Conservation (phyloP, 2,329 filamentous ascomycete genomes). For the Metarhizium rileyi region DNA sequence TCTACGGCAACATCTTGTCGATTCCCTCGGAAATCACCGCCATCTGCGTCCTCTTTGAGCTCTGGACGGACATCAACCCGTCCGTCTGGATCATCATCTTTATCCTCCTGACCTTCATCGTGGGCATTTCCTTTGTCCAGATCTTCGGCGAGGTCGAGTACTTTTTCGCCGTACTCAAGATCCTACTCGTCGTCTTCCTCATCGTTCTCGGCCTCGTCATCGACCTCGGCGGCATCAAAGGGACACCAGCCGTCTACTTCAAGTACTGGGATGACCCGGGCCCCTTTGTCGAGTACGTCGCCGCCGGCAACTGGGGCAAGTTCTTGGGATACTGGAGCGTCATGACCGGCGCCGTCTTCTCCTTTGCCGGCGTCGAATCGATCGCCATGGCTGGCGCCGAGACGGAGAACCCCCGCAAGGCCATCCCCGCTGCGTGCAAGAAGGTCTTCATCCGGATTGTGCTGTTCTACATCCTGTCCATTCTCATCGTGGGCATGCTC, state of each 20-base stretch:
- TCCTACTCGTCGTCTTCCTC: slow-evolving; percentile 51
- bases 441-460: slow-evolving; percentile 49
- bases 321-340: slow-evolving; percentile 60
- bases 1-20: slow-evolving; percentile 44
- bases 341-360: slow-evolving; percentile 54
- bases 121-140: slow-evolving; percentile 48
- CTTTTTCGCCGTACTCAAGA: slow-evolving; percentile 42
- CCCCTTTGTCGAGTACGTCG: slow-evolving; percentile 57
- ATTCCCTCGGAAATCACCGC: slow-evolving; percentile 54
- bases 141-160: slow-evolving; percentile 52
- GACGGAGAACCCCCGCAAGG: slow-evolving; percentile 43
- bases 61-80: slow-evolving; percentile 50
- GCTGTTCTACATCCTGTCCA: slow-evolving; percentile 53
- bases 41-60: slow-evolving; percentile 51
- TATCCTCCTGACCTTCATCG: slow-evolving; percentile 41
- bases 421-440: slow-evolving; percentile 44
- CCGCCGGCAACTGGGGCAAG: slow-evolving; percentile 44
- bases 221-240: slow-evolving; percentile 51
- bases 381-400: slow-evolving; percentile 54
- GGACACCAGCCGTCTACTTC: slow-evolving; percentile 52
- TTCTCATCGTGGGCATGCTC: slow-evolving; percentile 61
- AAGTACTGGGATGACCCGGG: slow-evolving; percentile 60
- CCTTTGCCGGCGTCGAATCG: slow-evolving; percentile 56
- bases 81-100: slow-evolving; percentile 40
- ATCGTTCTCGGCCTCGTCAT: slow-evolving; percentile 53